A percentile compares a stretch with the other conserved stretches of the same genome.
Evolutionary conservation across 73 alveolate genomes (phyloP).

Genomic region (Symbiodinium pilosum): DNA sequence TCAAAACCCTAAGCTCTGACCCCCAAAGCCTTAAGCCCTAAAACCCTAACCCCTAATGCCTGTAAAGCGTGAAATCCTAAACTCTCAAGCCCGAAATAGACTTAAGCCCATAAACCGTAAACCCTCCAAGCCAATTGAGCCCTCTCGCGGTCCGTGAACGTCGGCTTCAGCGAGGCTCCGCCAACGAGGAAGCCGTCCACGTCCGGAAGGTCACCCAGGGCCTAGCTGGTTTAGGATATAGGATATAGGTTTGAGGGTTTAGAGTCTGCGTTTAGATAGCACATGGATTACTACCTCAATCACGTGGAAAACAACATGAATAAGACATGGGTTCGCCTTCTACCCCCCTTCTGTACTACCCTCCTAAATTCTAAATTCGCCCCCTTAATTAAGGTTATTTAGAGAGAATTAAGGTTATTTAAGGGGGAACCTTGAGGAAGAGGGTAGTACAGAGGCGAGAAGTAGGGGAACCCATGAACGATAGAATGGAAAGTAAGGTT

Average conservation of each 20-base stretch:
- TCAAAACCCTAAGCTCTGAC: too few relatives aligned
- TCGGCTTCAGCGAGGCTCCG: constrained; percentile 97
- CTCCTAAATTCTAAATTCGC: too few relatives aligned
- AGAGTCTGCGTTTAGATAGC: neutral
- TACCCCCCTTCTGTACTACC: too few relatives aligned
- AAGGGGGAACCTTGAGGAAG: too few relatives aligned
- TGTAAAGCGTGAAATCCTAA: neutral
- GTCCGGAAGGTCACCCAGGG: constrained; percentile 95
- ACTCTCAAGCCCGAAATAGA: neutral
- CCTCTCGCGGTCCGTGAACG: constrained; percentile 91
- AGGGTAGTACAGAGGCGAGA: too few relatives aligned
- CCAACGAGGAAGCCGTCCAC: constrained; percentile 98
- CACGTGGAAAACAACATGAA: too few relatives aligned
- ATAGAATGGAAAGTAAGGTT: too few relatives aligned
- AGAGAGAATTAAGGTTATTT: too few relatives aligned
- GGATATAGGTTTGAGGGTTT: neutral
- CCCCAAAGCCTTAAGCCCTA: neutral
- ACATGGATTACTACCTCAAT: too few relatives aligned
- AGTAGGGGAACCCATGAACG: too few relatives aligned
- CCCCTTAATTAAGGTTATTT: too few relatives aligned
- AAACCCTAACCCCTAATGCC: neutral
- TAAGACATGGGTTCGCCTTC: too few relatives aligned
- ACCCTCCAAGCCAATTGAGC: neutral
- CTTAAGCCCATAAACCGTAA: neutral
- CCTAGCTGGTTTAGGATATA: neutral